Conservation (phyloP, 1,284 basidiomycete genomes). For the Mycosarcoma mackinlayi region DNA sequence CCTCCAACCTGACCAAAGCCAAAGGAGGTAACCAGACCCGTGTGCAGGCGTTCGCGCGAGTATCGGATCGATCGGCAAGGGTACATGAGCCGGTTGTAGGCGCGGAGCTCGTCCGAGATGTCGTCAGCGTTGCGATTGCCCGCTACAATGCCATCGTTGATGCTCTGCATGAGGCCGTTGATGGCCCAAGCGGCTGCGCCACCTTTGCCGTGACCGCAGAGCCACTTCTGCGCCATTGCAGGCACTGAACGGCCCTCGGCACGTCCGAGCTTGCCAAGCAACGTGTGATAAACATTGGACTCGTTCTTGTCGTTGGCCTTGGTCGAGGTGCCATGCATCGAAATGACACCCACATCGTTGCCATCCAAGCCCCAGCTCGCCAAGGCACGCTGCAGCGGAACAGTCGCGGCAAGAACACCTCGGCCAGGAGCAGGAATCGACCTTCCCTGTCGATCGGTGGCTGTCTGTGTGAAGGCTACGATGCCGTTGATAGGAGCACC, state of each 20-base stretch:
- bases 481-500: constrained; percentile 92
- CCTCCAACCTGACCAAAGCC: constrained; percentile 97
- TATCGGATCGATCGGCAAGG: constrained; percentile 85
- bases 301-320: constrained; percentile 99
- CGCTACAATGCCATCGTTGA: constrained; percentile 86
- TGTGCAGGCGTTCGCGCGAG: constrained; percentile 56
- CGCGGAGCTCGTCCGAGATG: constrained; percentile 88
- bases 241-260: constrained; percentile 77
- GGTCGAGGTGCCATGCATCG: constrained; percentile 94
- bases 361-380: constrained; percentile 94
- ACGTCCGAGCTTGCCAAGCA: constrained; percentile 89
- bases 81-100: constrained; percentile 92
- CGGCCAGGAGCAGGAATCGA: constrained; percentile 76
- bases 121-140: constrained; percentile 84
- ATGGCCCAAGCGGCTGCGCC: constrained; percentile 92
- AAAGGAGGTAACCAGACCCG: constrained; percentile 81
- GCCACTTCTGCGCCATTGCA: constrained; percentile 95
- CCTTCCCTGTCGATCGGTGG: constrained; percentile 89
- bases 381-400: constrained; percentile 87
- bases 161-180: constrained; percentile 87
- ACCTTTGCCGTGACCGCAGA: constrained; percentile 62
- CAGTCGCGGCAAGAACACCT: constrained; percentile 56
- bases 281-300: constrained; percentile 88
- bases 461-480: constrained; percentile 94
- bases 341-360: constrained; percentile 83